Conservation (phyloP, 306 rosid genomes). For the Lathyrus aphaca region DNA sequence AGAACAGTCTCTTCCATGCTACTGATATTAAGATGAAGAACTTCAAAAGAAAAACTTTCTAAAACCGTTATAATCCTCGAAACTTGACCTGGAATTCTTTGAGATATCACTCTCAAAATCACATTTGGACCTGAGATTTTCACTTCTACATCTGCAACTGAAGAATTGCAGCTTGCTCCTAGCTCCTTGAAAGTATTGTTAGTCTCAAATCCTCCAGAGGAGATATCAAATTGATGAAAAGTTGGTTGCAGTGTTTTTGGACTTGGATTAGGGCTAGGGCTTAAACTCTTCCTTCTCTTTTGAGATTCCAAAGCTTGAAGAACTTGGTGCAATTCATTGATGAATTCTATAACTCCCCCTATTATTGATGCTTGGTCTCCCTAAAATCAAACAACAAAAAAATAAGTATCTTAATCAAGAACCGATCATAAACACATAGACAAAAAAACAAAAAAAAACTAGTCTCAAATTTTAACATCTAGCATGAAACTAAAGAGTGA, state of each 20-base stretch:
- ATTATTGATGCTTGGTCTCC: constrained; percentile 98
- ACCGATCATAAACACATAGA: background rate
- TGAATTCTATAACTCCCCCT: constrained; percentile 90
- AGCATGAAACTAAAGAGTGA: background rate
- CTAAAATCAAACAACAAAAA: constrained; percentile 36
- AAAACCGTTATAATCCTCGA: constrained; percentile 63
- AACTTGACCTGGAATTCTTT: constrained; percentile 67
- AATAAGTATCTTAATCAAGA: background rate
- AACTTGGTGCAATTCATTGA: constrained; percentile 92
- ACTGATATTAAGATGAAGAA: constrained; percentile 86
- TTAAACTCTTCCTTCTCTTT: constrained; percentile 85
- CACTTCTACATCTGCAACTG: constrained; percentile 87
- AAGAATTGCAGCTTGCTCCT: constrained; percentile 86
- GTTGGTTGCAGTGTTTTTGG: constrained; percentile 40
- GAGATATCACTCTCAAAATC: constrained; percentile 66
- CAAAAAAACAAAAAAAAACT: background rate
- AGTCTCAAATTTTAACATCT: background rate
- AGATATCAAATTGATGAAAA: constrained; percentile 42
- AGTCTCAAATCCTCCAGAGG: constrained; percentile 38
- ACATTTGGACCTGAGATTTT: constrained; percentile 87
- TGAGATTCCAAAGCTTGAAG: constrained; percentile 79
- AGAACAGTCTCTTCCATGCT: constrained; percentile 91
- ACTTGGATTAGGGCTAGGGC: constrained; percentile 85
- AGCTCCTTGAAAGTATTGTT: constrained; percentile 50
- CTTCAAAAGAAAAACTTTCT: constrained; percentile 81